phyloP scores from a whole-genome alignment of 441 rosid genomes.

The Populus hybrid region DNA sequence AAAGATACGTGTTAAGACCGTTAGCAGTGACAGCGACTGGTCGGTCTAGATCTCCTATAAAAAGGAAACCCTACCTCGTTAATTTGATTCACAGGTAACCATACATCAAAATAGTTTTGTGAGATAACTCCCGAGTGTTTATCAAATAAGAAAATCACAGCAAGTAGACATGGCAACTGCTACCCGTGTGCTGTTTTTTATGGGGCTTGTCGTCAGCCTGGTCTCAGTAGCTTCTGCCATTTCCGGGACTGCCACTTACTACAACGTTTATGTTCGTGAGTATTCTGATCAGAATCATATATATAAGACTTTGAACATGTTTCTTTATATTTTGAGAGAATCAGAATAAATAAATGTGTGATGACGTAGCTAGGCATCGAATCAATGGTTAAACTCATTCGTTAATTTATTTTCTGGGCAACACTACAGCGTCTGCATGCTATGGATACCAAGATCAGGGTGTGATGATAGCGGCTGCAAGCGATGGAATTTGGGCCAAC shows the following conservation, averaged over 20 bases:
- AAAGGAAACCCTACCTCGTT: background rate
- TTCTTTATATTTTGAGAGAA: background rate
- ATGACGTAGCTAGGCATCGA: no score
- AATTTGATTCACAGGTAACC: background rate
- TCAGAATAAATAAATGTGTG: background rate
- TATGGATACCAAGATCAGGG: slow-evolving; percentile 18
- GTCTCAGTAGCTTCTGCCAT: slow-evolving; percentile 7
- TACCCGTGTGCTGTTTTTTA: background rate
- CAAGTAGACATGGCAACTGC: background rate
- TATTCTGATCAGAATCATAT: background rate
- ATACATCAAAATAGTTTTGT: background rate
- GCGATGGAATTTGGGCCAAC: slow-evolving; percentile 14
- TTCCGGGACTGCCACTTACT: slow-evolving; percentile 18
- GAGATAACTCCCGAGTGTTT: background rate
- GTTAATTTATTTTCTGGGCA: background rate
- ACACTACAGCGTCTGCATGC: slow-evolving; percentile 29
- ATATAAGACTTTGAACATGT: background rate
- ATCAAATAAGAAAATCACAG: background rate
- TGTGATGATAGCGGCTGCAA: slow-evolving; percentile 26
- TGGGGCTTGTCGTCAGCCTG: slow-evolving; percentile 7
- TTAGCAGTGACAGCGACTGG: background rate
- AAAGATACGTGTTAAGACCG: background rate
- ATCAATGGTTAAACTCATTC: background rate
- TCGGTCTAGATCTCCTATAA: background rate
- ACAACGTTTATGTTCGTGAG: slow-evolving; percentile 15